Base-by-base conservation (phyloP, 2,329 filamentous ascomycete species). In the Juglanconis oblonga region DNA sequence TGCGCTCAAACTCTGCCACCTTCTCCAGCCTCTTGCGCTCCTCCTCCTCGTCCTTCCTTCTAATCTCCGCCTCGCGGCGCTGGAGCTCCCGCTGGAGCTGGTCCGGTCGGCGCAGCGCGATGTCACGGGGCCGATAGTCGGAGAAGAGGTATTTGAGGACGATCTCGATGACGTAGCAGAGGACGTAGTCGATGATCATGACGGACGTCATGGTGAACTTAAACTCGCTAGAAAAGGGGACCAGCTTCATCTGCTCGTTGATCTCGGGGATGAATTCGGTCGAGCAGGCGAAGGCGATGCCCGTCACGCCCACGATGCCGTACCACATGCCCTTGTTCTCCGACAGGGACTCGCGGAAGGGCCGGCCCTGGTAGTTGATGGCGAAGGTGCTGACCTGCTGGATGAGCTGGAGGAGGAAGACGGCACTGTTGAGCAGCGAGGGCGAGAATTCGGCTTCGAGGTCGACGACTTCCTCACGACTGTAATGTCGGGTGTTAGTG, bases 261-360 rank as follows among this genome's bases (percentile, higher is more conserved):
- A 99, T 87, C 72, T 98, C 95, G 2, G 95, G 95, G 52, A 98
- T 82, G 69, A 99, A 92, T 74, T 99, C 95, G 1, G 94, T 96
- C 6, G 93, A 94, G 77, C 94, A 97, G 51, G 89, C 88, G 75
- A 99, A 98, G 5, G 95, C 94, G 35, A 99, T 90, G 47, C 82
- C 92, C 0, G 92, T 91, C 14, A 97, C 94, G 65, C 90, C 89
- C 45, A 99, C 79, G 58, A 99, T 92, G 62, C 95, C 95, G 82
- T 90, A 99, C 80, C 95, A 99, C 95, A 99, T 99, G 73, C 91
- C 92, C 74, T 87, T 90, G 81, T 99, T 99, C 78, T 97, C 95
- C 5, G 90, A 88, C 66, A 99, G 92, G 29, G 90, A 90, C 77
- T 99, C 95, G 62, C 95, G 91, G 89, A 99, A 99, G 11, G 95